Conservation (phyloP, 768 basidiomycete species). For the Kwoniella sp. region DNA sequence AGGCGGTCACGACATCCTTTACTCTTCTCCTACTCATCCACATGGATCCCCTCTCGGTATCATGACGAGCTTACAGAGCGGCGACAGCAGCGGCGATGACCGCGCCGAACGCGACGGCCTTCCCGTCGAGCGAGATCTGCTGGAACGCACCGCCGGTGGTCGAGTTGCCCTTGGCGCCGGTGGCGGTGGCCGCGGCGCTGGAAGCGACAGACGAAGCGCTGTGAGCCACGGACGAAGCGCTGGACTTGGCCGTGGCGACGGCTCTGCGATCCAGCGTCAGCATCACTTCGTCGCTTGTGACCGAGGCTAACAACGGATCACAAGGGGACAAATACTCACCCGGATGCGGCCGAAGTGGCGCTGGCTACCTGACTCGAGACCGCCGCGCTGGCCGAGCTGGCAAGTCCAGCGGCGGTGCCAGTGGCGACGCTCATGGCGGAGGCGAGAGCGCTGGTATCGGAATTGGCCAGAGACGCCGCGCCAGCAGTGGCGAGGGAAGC, state of each 20-base stretch:
- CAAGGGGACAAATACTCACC: conserved; percentile 7
- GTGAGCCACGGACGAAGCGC: background rate
- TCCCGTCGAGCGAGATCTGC: background rate
- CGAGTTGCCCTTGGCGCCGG: background rate
- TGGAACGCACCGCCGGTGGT: background rate
- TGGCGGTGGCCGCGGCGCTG: conserved; percentile 5
- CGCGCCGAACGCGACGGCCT: conserved; percentile 4
- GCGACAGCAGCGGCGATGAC: conserved; percentile 4
- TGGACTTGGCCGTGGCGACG: no score
- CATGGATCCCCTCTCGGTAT: no score
- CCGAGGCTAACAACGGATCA: no score
- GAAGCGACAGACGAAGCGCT: conserved; percentile 2
- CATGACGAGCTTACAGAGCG: background rate
- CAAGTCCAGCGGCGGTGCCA: background rate
- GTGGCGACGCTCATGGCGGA: background rate
- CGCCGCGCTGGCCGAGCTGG: conserved; percentile 3
- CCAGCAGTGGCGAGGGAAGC: conserved; percentile 9
- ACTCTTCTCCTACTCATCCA: background rate
- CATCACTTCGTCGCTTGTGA: no score
- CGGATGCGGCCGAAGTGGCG: conserved; percentile 1
- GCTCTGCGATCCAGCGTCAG: no score
- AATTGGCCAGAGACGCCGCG: background rate
- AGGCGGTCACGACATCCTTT: no score
- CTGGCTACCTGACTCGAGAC: conserved; percentile 1
- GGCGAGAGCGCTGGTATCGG: background rate